These are phyloP conservation scores for Cercospora sp. DNA, from an alignment of 2,329 filamentous ascomycete genomes.

Conservation along the genomic window DNA sequence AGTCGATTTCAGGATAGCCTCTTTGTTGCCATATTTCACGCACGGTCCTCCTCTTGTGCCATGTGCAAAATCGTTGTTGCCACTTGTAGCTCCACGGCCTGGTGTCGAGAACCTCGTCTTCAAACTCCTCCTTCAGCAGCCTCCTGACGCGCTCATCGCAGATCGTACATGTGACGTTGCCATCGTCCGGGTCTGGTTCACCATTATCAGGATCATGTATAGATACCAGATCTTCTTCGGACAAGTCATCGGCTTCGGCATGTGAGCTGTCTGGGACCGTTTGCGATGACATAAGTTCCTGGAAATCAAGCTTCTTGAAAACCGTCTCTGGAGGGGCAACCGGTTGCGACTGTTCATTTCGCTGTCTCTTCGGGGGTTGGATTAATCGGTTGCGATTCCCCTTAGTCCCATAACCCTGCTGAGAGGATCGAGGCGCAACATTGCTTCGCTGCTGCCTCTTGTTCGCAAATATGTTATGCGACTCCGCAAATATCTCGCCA, in stretches of 20 bases:
- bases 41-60: slow-evolving; percentile 36
- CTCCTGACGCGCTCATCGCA: slow-evolving; percentile 30
- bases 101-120: slow-evolving; percentile 29
- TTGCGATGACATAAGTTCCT: background rate
- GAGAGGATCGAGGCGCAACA: background rate
- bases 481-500: background rate
- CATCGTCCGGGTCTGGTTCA: slow-evolving; percentile 19
- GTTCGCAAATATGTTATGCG: background rate
- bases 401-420: slow-evolving; percentile 7
- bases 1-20: slow-evolving; percentile 41
- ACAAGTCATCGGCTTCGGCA: background rate
- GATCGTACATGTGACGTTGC: slow-evolving; percentile 28
- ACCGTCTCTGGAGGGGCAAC: background rate
- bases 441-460: background rate
- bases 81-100: slow-evolving; percentile 34
- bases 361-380: background rate
- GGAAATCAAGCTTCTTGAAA: slow-evolving; percentile 13
- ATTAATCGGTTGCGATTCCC: background rate
- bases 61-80: slow-evolving; percentile 40
- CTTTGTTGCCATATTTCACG: slow-evolving; percentile 33
- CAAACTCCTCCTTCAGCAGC: slow-evolving; percentile 36
- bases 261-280: background rate
- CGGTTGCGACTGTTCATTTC: background rate
- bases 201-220: slow-evolving; percentile 16
- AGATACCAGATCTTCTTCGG: background rate